A percentile compares a stretch with the other conserved stretches of the same genome.
phyloP scores from a whole-genome alignment of 495 filamentous ascomycete species.

The Xylaria telfairii region DNA sequence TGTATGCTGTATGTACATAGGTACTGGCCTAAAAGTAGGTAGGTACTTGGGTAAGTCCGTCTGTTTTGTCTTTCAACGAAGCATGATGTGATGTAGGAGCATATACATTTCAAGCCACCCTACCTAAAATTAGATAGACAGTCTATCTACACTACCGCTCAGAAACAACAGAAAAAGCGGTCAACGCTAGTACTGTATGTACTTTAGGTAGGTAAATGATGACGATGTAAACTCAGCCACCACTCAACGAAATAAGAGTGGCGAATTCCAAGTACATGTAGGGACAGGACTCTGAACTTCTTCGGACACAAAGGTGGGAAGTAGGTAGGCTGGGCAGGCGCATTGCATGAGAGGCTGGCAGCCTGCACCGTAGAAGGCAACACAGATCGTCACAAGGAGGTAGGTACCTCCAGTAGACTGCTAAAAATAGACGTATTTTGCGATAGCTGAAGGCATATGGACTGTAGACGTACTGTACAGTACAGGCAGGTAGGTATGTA shows the following conservation, averaged over 20 bases:
- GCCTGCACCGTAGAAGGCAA: background rate
- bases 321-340: background rate
- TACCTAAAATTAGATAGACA: constrained; percentile 7
- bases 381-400: constrained; percentile 14
- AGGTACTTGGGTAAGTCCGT: background rate
- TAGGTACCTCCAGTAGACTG: background rate
- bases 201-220: too few species aligned
- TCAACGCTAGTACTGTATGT: too few species aligned
- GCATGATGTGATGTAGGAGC: background rate
- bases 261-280: background rate
- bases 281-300: background rate
- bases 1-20: too few species aligned
- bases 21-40: background rate
- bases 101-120: background rate
- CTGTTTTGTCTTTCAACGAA: background rate
- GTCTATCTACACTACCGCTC: background rate
- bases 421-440: constrained; percentile 10
- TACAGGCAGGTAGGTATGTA: too few species aligned
- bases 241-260: background rate
- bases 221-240: background rate
- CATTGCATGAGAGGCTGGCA: background rate
- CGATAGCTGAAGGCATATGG: background rate
- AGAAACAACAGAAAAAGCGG: constrained; percentile 2
- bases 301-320: background rate
- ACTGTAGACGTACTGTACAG: background rate